Evolutionary conservation across 306 rosid species (phyloP).

Genomic region (Phaseolus lunatus): DNA sequence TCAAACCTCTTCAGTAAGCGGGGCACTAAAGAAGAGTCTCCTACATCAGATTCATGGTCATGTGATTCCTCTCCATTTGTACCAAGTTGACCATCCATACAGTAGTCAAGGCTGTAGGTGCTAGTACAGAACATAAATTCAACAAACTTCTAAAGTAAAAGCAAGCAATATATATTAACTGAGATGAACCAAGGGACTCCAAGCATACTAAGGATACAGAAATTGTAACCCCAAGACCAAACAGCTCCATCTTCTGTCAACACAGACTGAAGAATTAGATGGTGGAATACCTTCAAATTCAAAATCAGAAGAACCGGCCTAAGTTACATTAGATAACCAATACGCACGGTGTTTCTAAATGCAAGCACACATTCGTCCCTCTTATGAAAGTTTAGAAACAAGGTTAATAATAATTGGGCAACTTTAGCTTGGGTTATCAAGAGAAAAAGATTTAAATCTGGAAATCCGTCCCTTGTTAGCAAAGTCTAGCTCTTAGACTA

Average conservation of each 20-base stretch:
- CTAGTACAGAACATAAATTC: conserved; percentile 27
- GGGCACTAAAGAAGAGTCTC: conserved; percentile 63
- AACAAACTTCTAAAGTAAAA: conserved; percentile 35
- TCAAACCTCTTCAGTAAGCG: conserved; percentile 63
- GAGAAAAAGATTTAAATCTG: conserved; percentile 5
- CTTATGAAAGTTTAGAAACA: neutral
- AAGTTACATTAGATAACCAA: conserved; percentile 2
- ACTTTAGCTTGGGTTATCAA: conserved; percentile 13
- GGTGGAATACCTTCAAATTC: conserved; percentile 25
- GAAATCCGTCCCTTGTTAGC: neutral
- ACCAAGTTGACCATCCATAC: conserved; percentile 96
- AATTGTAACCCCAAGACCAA: conserved; percentile 96
- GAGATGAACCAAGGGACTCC: conserved; percentile 25
- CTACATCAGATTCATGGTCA: conserved; percentile 51
- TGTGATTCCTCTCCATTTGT: conserved; percentile 57
- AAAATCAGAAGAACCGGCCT: conserved; percentile 31
- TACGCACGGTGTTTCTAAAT: conserved; percentile 23
- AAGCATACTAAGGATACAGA: conserved; percentile 75
- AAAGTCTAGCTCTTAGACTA: conserved; percentile 1
- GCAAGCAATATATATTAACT: conserved; percentile 33
- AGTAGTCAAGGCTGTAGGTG: conserved; percentile 66
- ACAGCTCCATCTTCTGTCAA: conserved; percentile 90
- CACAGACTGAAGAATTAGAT: conserved; percentile 44
- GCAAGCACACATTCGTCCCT: neutral
- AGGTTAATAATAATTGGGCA: conserved; percentile 17